Conservation (phyloP, 805 yeast species). For the Candida alai region DNA sequence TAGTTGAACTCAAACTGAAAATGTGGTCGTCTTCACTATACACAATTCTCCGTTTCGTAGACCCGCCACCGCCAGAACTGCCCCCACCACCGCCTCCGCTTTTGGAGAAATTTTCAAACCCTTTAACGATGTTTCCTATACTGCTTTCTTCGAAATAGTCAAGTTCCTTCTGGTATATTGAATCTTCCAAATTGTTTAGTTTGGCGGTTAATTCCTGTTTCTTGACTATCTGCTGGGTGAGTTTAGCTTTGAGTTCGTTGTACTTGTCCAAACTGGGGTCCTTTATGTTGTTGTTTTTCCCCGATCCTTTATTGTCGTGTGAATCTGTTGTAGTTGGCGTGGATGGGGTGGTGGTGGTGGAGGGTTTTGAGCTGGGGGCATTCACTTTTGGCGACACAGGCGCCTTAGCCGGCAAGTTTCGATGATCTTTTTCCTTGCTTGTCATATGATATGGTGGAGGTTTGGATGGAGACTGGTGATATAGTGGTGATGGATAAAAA, state of each 20-base stretch:
- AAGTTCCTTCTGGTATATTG: slow-evolving; percentile 73
- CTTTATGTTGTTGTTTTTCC: background rate
- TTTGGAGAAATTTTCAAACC: slow-evolving; percentile 79
- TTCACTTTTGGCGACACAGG: slow-evolving; percentile 7
- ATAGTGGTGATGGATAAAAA: no score
- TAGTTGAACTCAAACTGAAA: slow-evolving; percentile 71
- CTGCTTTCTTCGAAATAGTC: slow-evolving; percentile 69
- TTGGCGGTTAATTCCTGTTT: slow-evolving; percentile 65
- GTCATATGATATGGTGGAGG: no score
- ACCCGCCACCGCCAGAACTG: slow-evolving; percentile 5
- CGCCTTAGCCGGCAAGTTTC: slow-evolving; percentile 3
- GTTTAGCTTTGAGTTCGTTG: slow-evolving; percentile 59
- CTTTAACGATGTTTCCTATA: slow-evolving; percentile 83
- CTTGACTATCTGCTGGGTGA: slow-evolving; percentile 57
- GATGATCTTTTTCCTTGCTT: slow-evolving; percentile 3
- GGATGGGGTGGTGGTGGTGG: slow-evolving; percentile 3
- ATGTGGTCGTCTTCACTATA: slow-evolving; percentile 75
- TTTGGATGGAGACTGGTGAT: no score
- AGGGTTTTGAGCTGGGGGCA: slow-evolving; percentile 2
- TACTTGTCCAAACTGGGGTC: slow-evolving; percentile 43
- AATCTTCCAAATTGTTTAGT: slow-evolving; percentile 65
- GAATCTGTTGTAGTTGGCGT: slow-evolving; percentile 2
- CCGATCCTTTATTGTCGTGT: background rate
- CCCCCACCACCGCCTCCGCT: slow-evolving; percentile 15
- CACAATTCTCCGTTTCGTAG: slow-evolving; percentile 46